Evolutionary conservation across 2,329 filamentous ascomycete species (phyloP).

Genomic region (Camillea tinctor): DNA sequence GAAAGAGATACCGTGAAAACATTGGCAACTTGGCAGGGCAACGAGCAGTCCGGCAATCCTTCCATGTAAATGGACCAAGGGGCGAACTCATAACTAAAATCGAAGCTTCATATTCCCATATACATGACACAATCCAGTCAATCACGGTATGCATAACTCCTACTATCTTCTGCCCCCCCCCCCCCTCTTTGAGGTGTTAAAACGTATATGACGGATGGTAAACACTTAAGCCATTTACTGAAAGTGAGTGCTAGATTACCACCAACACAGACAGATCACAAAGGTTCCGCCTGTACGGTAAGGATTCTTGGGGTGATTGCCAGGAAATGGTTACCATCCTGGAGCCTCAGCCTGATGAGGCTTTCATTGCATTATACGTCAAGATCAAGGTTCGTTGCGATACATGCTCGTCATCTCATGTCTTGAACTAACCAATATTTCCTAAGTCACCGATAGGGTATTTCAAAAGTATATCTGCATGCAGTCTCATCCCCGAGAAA

Average conservation of each 20-base stretch:
- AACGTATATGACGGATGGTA: no score
- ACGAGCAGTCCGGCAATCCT: slow-evolving; percentile 12
- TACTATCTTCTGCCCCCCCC: no score
- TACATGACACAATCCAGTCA: slow-evolving; percentile 9
- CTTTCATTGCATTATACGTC: slow-evolving; percentile 12
- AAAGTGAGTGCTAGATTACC: slow-evolving; percentile 3
- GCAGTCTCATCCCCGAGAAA: neutral
- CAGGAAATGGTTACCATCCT: slow-evolving; percentile 1
- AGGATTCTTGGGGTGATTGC: neutral
- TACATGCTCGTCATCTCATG: neutral
- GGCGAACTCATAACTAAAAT: slow-evolving; percentile 18
- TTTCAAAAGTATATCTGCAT: slow-evolving; percentile 10
- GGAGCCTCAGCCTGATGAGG: slow-evolving; percentile 4
- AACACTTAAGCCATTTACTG: no score
- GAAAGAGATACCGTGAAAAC: slow-evolving; percentile 6
- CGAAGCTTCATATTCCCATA: slow-evolving; percentile 1
- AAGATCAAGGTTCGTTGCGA: slow-evolving; percentile 10
- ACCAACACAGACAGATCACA: slow-evolving; percentile 13
- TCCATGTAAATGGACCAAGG: slow-evolving; percentile 14
- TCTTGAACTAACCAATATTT: neutral
- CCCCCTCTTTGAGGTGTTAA: no score
- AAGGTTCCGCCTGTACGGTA: slow-evolving; percentile 7
- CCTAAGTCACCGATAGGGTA: slow-evolving; percentile 5
- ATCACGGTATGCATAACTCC: slow-evolving; percentile 10
- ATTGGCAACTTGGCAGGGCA: neutral